Evolutionary conservation across 2,329 filamentous ascomycete species (phyloP).

Genomic region (Onygenales sp.): DNA sequence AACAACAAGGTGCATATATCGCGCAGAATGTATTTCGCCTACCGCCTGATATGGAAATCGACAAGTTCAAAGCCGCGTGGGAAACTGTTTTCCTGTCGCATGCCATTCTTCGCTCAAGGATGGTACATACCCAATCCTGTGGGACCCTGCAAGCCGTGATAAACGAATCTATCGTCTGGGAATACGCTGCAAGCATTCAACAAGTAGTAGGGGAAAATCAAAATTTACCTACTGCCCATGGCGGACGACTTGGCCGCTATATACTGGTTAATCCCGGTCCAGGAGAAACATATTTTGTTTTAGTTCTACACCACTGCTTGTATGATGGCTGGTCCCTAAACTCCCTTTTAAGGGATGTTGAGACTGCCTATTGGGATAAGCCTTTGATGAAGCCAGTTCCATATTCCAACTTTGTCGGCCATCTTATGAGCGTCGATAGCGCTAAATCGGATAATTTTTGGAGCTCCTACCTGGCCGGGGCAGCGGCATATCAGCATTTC

Average conservation of each 20-base stretch:
- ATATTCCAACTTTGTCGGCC: conserved; percentile 13
- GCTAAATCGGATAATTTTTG: conserved; percentile 29
- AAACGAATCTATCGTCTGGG: conserved; percentile 14
- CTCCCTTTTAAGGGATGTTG: conserved; percentile 10
- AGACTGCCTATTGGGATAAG: conserved; percentile 8
- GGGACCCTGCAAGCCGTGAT: conserved; percentile 22
- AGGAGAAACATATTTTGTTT: conserved; percentile 21
- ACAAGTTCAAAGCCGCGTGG: conserved; percentile 31
- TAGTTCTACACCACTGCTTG: conserved; percentile 34
- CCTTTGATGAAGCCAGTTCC: conserved; percentile 6
- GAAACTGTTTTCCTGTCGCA: conserved; percentile 22
- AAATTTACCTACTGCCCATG: conserved; percentile 6
- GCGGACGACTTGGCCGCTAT: conserved; percentile 8
- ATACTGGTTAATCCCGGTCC: conserved; percentile 3
- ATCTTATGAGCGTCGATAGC: conserved; percentile 8
- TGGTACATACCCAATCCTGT: conserved; percentile 17
- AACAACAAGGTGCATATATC: conserved; percentile 31
- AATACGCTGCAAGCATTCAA: conserved; percentile 5
- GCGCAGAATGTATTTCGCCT: conserved; percentile 28
- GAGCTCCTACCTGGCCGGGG: conserved; percentile 29
- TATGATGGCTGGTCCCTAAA: conserved; percentile 30
- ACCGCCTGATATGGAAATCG: conserved; percentile 19
- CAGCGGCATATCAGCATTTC: conserved; percentile 19
- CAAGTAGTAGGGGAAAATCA: conserved; percentile 5
- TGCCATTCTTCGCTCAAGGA: conserved; percentile 34